Percentiles rank a stretch among this genome's conserved stretches.
Conservation (phyloP, 352 stramenopile species). For the Pythium plurisporium region DNA sequence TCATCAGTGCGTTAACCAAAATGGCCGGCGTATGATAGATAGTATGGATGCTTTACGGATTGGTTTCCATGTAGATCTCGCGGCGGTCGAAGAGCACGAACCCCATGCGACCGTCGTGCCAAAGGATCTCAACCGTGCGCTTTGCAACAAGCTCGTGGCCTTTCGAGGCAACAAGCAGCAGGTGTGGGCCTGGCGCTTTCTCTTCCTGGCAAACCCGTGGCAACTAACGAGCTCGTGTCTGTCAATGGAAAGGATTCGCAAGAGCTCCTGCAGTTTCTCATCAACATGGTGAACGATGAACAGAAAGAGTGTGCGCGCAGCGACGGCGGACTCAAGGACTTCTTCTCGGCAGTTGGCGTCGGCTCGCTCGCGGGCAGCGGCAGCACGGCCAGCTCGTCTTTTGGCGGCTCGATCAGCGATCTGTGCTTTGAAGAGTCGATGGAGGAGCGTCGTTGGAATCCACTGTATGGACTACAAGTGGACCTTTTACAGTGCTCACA, state of each 20-base stretch:
- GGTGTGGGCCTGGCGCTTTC: slow-evolving; percentile 17
- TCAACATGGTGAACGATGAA: slow-evolving; percentile 72
- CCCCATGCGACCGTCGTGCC: slow-evolving; percentile 36
- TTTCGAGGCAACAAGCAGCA: slow-evolving; percentile 83
- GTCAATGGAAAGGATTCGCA: slow-evolving; percentile 53
- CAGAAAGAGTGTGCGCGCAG: slow-evolving; percentile 45
- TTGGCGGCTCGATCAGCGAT: slow-evolving; percentile 60
- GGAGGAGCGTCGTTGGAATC: slow-evolving; percentile 69
- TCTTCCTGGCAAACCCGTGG: too few relatives aligned
- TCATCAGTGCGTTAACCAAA: slow-evolving; percentile 39
- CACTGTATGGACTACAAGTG: slow-evolving; percentile 71
- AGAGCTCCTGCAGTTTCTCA: slow-evolving; percentile 82
- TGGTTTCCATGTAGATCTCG: slow-evolving; percentile 15
- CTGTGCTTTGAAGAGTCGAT: slow-evolving; percentile 56
- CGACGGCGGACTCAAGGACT: slow-evolving; percentile 50
- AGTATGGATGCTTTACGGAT: background rate
- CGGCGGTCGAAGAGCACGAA: slow-evolving; percentile 12
- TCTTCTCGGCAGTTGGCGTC: slow-evolving; percentile 20
- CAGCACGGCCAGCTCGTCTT: slow-evolving; percentile 8
- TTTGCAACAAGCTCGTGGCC: slow-evolving; percentile 44
- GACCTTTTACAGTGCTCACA: slow-evolving; percentile 69
- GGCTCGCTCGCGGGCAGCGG: slow-evolving; percentile 1
- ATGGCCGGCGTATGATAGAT: background rate
- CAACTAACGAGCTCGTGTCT: too few relatives aligned
- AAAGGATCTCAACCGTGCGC: slow-evolving; percentile 50